These are phyloP conservation scores for Globisporangium solare DNA, from an alignment of 352 stramenopile species.

Conservation along the genomic window DNA sequence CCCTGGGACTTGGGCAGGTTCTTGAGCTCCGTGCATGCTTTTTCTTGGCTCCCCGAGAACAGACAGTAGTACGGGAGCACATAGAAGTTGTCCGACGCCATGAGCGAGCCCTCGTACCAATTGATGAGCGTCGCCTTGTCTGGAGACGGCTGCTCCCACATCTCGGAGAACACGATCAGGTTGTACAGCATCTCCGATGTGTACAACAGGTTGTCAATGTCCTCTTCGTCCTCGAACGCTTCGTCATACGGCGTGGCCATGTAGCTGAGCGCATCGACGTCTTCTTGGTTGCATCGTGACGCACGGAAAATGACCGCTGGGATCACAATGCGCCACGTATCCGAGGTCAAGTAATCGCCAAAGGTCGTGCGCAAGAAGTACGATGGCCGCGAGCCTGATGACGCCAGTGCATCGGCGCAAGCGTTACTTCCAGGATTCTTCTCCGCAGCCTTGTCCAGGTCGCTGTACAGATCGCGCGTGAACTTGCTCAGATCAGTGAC, in stretches of 20 bases:
- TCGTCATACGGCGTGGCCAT: slow-evolving; percentile 18
- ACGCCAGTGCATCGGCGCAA: slow-evolving; percentile 42
- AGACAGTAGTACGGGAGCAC: slow-evolving; percentile 72
- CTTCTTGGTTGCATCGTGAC: slow-evolving; percentile 29
- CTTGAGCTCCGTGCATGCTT: slow-evolving; percentile 44
- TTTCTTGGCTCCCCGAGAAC: slow-evolving; percentile 59
- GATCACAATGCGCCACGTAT: slow-evolving; percentile 31
- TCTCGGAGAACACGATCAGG: slow-evolving; percentile 75
- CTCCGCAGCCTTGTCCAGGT: slow-evolving; percentile 43
- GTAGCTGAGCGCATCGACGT: slow-evolving; percentile 33
- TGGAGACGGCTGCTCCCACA: slow-evolving; percentile 59
- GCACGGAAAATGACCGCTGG: slow-evolving; percentile 56
- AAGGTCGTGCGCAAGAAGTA: slow-evolving; percentile 68
- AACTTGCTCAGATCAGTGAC: slow-evolving; percentile 45
- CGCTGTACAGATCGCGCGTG: slow-evolving; percentile 42
- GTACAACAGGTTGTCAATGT: slow-evolving; percentile 47
- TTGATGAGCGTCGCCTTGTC: slow-evolving; percentile 43
- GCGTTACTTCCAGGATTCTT: slow-evolving; percentile 32
- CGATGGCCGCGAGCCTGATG: slow-evolving; percentile 39
- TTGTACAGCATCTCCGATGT: slow-evolving; percentile 75
- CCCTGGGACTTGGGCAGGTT: slow-evolving; percentile 32
- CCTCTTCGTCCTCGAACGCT: slow-evolving; percentile 20
- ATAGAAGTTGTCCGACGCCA: slow-evolving; percentile 69
- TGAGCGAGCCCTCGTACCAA: slow-evolving; percentile 56
- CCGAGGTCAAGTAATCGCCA: slow-evolving; percentile 53